Base-by-base conservation (phyloP, 768 basidiomycete genomes). In the Lepiota brunneoincarnata region DNA sequence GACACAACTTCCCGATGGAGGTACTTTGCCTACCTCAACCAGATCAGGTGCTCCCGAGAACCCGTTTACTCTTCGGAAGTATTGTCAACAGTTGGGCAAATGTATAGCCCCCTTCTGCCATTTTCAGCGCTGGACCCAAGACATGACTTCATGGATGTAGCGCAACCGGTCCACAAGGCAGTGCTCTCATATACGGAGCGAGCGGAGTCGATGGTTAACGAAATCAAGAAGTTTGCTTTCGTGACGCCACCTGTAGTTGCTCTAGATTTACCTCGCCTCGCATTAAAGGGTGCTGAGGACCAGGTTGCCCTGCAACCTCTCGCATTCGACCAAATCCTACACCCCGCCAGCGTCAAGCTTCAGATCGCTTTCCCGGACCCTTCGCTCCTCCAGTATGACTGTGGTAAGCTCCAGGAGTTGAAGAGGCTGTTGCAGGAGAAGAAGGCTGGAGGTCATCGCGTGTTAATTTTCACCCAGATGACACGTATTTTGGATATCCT, bases 381-480 rank as follows among this genome's bases (percentile, higher is more conserved):
- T 0, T 91, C 86, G 3, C 76, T 96, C 28, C 76, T 97, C 6
- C 94, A 97, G 65, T 97, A 93, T 66, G 95, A 98, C 67, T 97
- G 95, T 63, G 95, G 95, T 41, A 98, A 98, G 64, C 79, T 98
- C 11, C 95, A 97, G 63, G 80, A 85, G 53, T 81, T 98, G 6
- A 81, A 84, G n/a, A 73, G 72, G 21, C 74, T 98, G 23, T 75
- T 98, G 9, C 83, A 91, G 41, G 82, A 90, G 67, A 89, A 84
- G 69, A 93, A 94, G 64, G 82, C 84, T 0, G 92, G 84, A 5
- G 93, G 93, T 0, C 94, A 97, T 65, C 88, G 95, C 6, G 79
- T 91, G 21, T 77, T 98, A 43, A 95, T 98, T 58, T 98, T 98
- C 70, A 98, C 95, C 0, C 95, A 98, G 63, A 98, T 98, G 95